phyloP scores from a whole-genome alignment of 179 eudicot genomes.

The Carnegiea gigantea region DNA sequence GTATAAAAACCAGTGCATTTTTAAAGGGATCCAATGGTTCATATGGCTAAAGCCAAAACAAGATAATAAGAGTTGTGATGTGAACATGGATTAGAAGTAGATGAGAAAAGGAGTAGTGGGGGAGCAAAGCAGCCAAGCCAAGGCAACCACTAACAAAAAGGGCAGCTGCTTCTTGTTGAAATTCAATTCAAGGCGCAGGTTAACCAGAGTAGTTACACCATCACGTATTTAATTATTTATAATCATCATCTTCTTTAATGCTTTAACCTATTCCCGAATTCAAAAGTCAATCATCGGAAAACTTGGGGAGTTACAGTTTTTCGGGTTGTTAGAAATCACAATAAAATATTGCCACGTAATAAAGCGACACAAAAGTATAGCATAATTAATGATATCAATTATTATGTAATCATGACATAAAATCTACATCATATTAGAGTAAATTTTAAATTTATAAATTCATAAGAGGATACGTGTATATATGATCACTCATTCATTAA shows the following conservation, averaged over 20 bases:
- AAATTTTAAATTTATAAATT: not conserved
- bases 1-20: not conserved
- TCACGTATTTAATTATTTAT: not conserved
- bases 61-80: not conserved
- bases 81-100: not conserved
- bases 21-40: not conserved
- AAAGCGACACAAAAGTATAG: not conserved
- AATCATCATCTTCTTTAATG: not conserved
- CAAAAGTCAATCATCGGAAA: slow-evolving; percentile 3
- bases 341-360: not conserved
- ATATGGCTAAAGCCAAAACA: not conserved
- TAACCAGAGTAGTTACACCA: not conserved
- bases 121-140: not conserved
- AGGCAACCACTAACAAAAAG: not conserved
- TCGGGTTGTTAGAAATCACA: not conserved
- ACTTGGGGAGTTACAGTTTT: not conserved
- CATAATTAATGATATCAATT: not conserved
- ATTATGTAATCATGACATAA: slow-evolving; percentile 6
- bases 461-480: not conserved
- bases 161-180: slow-evolving; percentile 3
- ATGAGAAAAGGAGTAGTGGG: slow-evolving; percentile 4
- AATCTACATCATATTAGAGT: not conserved
- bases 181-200: slow-evolving; percentile 1
- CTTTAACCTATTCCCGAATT: not conserved
- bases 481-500: not conserved